These are phyloP conservation scores for Chytriomyces sp. DNA, from an alignment of 192 early-diverging fungal genomes.

Conservation along the genomic window DNA sequence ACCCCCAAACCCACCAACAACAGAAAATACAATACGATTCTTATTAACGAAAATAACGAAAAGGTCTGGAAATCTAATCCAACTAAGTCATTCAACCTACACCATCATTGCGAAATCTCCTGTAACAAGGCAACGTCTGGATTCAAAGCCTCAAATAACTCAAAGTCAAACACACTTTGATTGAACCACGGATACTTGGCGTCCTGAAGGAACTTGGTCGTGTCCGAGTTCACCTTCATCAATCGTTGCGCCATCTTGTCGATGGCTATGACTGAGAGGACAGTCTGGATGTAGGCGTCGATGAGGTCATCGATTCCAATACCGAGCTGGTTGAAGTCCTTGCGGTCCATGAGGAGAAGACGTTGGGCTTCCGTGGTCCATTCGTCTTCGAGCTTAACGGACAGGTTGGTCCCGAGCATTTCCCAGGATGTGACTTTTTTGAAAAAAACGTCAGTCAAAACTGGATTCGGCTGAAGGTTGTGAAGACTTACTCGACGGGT, in stretches of 20 bases:
- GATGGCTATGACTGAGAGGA: conserved; percentile 81
- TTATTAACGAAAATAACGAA: not conserved
- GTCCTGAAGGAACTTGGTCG: conserved; percentile 6
- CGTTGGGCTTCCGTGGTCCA: conserved; percentile 84
- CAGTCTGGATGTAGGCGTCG: conserved; percentile 88
- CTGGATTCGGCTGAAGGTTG: not conserved
- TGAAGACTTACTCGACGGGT: conserved; percentile 49
- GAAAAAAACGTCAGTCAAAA: not conserved
- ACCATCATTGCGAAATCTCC: conserved; percentile 43
- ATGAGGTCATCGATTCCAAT: conserved; percentile 85
- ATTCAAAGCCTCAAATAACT: conserved; percentile 57
- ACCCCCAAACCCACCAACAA: not conserved
- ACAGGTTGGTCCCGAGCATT: conserved; percentile 88
- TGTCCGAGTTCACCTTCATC: conserved; percentile 36
- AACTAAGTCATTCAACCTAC: not conserved
- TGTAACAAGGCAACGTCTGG: conserved; percentile 50
- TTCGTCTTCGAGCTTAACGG: conserved; percentile 72
- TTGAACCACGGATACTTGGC: conserved; percentile 42
- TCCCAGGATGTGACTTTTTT: conserved; percentile 76
- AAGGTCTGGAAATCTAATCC: too few species aligned
- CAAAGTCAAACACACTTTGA: conserved; percentile 49
- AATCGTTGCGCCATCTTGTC: conserved; percentile 53
- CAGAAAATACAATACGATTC: too few species aligned
- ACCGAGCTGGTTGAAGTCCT: conserved; percentile 87
- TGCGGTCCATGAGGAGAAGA: conserved; percentile 86